Base-by-base conservation (phyloP, 495 filamentous ascomycete species). In the Daldinia loculata region DNA sequence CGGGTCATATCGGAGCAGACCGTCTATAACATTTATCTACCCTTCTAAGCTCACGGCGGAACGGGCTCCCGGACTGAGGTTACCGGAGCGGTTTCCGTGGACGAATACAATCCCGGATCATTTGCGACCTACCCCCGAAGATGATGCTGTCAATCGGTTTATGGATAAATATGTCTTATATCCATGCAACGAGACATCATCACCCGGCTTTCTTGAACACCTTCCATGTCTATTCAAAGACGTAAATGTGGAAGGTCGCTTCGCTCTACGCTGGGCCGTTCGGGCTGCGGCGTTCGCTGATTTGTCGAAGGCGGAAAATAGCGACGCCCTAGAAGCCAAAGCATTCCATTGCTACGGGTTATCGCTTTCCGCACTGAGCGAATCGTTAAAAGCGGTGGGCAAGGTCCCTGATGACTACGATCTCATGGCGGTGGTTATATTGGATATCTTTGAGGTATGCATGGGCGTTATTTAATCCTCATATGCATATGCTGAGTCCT, bases 101-200 rank as follows among this genome's bases (percentile, higher is more conserved):
- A 36, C 38, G 0, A 71, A 71, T 32, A 26, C 30, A 2, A 56
- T 24, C 6, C 53, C 63, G 14, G 19, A 11, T 14, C 56, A 60
- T 29, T 29, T 72, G 8, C 59, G 50, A 5, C 64, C 70, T 36
- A 19, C 69, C 11, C 55, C 59, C 0, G 78, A 80, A 63, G 75
- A 80, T 19, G 60, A 71, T 36, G 73, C 66, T 8, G 74, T 78
- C 41, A 45, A 69, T 53, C 48, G 56, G 1, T 80, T 79, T 60
- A 65, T 79, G 27, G 79, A 75, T 34, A 78, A 74, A 61, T 79
- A 79, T 66, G 75, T 79, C 27, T 69, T 80, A 38, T 78, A 79
- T 26, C 76, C 77, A 17, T 79, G 76, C 61, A 76, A 73, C 45
- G 66, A 76, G 52, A 69, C 52, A n/a, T 80, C 77, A 3, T 62